Percentiles rank a stretch among this genome's conserved stretches.
Evolutionary conservation across 2,329 filamentous ascomycete genomes (phyloP).

Genomic region (Xylaria sp.): DNA sequence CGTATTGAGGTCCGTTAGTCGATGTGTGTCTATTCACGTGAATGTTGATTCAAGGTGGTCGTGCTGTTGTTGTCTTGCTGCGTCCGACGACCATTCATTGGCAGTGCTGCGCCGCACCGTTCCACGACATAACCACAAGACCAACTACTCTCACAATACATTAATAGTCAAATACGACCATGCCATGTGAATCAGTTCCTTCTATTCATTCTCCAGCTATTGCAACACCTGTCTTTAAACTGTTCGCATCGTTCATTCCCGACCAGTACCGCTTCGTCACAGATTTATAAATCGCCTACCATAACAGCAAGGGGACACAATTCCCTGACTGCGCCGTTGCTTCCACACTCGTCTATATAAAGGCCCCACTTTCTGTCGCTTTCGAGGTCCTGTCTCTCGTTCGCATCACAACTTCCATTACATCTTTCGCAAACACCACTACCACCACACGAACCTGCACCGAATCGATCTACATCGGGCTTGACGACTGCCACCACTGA

Average conservation of each 20-base stretch:
- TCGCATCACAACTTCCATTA: not conserved
- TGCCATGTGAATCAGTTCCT: not conserved
- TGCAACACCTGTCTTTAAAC: no score
- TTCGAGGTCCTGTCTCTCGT: not conserved
- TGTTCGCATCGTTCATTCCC: not conserved
- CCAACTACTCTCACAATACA: not conserved
- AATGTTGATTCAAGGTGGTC: not conserved
- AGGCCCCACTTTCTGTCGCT: not conserved
- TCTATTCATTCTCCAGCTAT: not conserved
- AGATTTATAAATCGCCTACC: not conserved
- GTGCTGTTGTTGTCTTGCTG: not conserved
- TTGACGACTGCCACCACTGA: not conserved
- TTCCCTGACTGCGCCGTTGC: not conserved
- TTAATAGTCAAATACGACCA: not conserved
- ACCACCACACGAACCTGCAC: no score
- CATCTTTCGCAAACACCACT: no score
- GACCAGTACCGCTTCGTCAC: not conserved
- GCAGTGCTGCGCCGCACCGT: not conserved
- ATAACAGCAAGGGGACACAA: no score
- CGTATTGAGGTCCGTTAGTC: no score
- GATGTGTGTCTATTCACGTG: not conserved
- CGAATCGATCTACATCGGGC: not conserved
- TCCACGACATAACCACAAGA: not conserved
- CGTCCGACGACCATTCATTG: not conserved
- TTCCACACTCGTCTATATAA: not conserved